Evolutionary conservation across 1,284 basidiomycete species (phyloP).

Genomic region (Meira nashicola): DNA sequence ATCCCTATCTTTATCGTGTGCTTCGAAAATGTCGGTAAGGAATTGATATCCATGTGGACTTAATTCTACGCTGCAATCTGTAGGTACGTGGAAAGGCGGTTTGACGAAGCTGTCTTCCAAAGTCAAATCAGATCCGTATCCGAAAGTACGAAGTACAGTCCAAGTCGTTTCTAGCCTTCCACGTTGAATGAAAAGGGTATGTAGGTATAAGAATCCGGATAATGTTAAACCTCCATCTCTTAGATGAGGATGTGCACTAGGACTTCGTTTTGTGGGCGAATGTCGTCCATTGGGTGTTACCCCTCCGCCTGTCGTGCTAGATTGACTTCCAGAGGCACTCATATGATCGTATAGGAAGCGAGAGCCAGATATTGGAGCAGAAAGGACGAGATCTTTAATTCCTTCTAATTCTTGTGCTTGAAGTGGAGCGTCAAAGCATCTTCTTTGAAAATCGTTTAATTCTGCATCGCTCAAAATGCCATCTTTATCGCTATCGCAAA

Average conservation of each 20-base stretch:
- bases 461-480: conserved; percentile 82
- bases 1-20: conserved; percentile 95
- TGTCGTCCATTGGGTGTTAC: neutral
- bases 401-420: conserved; percentile 83
- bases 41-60: conserved; percentile 91
- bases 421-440: conserved; percentile 89
- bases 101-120: conserved; percentile 55
- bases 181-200: conserved; percentile 94
- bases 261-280: conserved; percentile 11
- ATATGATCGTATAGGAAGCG: conserved; percentile 26
- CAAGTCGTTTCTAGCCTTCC: conserved; percentile 95
- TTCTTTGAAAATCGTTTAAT: conserved; percentile 92
- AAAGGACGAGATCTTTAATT: conserved; percentile 50
- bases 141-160: conserved; percentile 90
- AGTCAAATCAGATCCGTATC: conserved; percentile 88
- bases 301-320: neutral
- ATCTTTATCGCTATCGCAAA: conserved; percentile 93
- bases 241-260: conserved; percentile 31
- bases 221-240: conserved; percentile 71
- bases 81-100: conserved; percentile 78
- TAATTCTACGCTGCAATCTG: conserved; percentile 90
- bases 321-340: conserved; percentile 25
- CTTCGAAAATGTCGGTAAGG: conserved; percentile 93
- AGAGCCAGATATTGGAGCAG: conserved; percentile 27
- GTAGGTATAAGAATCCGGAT: conserved; percentile 86